A percentile compares a stretch with the other conserved stretches of the same genome.
Evolutionary conservation across 495 filamentous ascomycete species (phyloP).

Genomic region (Podospora sp.): DNA sequence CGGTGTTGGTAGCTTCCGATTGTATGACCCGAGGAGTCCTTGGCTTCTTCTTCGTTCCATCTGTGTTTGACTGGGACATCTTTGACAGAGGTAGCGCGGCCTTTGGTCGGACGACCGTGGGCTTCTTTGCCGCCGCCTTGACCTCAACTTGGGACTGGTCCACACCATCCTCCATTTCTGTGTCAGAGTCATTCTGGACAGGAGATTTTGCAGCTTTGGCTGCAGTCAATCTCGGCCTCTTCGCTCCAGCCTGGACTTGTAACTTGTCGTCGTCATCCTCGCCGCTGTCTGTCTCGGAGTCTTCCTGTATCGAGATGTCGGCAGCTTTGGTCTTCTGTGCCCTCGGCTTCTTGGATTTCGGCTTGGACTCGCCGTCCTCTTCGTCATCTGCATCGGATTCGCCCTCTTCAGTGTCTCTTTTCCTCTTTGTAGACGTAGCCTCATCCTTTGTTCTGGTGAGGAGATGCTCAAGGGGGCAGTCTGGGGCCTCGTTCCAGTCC

Average conservation of each 20-base stretch:
- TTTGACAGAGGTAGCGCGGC: no score
- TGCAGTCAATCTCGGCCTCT: not conserved
- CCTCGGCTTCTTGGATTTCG: not conserved
- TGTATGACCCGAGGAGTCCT: no score
- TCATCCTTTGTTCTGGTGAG: slow-evolving; percentile 35
- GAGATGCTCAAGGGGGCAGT: slow-evolving; percentile 55
- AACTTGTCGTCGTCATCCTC: not conserved
- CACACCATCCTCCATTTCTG: not conserved
- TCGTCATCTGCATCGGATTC: not conserved
- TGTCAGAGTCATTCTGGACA: not conserved
- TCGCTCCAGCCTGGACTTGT: not conserved
- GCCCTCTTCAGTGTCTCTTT: not conserved
- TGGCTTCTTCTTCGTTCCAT: no score
- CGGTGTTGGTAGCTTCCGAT: no score
- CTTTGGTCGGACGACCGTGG: not conserved
- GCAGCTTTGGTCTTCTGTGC: not conserved
- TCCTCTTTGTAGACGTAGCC: not conserved
- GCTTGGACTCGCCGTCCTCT: not conserved
- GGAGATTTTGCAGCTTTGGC: not conserved
- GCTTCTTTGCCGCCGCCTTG: not conserved
- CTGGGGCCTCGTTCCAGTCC: slow-evolving; percentile 43
- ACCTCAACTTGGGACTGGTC: not conserved
- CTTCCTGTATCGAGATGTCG: not conserved
- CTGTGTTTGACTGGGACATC: no score
- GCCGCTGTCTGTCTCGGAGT: not conserved